A percentile compares a stretch with the other conserved stretches of the same genome.
Evolutionary conservation across 164 flowering plant genomes (phyloP).

Genomic region (Umbellularia californica): DNA sequence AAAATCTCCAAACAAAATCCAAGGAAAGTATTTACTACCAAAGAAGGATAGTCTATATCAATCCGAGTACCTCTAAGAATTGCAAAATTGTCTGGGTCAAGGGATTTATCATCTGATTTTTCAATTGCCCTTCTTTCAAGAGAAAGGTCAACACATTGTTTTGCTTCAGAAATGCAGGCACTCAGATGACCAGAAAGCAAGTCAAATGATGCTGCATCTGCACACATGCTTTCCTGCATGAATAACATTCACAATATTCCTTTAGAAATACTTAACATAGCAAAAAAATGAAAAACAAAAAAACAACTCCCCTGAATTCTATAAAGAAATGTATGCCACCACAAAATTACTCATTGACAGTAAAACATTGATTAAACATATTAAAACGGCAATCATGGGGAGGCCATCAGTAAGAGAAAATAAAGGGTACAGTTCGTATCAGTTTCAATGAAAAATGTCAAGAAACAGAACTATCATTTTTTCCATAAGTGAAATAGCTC

Average conservation of each 20-base stretch:
- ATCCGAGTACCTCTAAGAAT: conserved; percentile 67
- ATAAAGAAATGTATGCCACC: neutral
- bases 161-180: conserved; percentile 88
- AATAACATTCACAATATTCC: neutral
- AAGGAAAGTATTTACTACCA: neutral
- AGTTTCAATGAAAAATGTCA: no score
- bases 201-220: conserved; percentile 98
- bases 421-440: no score
- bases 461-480: no score
- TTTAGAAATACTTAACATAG: neutral
- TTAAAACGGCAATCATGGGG: no score
- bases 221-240: conserved; percentile 89
- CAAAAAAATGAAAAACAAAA: neutral
- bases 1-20: neutral
- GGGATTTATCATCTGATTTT: conserved; percentile 49
- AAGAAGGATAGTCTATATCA: neutral
- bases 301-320: neutral
- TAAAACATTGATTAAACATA: no score
- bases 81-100: conserved; percentile 77
- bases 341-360: no score
- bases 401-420: no score
- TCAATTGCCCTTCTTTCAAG: conserved; percentile 47
- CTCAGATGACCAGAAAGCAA: conserved; percentile 62
- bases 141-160: conserved; percentile 64
- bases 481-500: no score